These are phyloP conservation scores for Areca catechu DNA, from an alignment of 176 grass and related monocot genomes.

Conservation along the genomic window DNA sequence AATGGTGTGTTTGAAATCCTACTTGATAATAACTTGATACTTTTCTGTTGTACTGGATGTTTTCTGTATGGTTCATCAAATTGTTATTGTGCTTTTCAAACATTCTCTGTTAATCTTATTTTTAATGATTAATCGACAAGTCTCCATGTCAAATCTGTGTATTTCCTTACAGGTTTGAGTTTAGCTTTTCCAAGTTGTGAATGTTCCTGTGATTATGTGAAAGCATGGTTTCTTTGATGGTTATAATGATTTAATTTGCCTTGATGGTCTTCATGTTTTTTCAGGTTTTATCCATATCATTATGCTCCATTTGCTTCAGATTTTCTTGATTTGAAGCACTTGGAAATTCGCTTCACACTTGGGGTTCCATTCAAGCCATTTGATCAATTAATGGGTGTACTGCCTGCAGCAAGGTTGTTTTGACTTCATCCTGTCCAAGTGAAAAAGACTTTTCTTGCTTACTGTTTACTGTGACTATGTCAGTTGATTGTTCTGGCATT, in stretches of 20 bases:
- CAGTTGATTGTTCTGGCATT: neutral
- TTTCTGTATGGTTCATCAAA: too few relatives aligned
- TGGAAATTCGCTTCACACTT: slow-evolving; percentile 29
- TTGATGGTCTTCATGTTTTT: slow-evolving; percentile 3
- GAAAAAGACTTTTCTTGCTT: neutral
- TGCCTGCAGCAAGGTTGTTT: slow-evolving; percentile 35
- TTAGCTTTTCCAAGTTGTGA: too few relatives aligned
- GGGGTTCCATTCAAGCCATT: slow-evolving; percentile 45
- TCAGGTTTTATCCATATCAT: slow-evolving; percentile 46
- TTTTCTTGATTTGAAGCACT: slow-evolving; percentile 26
- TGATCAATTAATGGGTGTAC: slow-evolving; percentile 41
- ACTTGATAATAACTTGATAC: too few relatives aligned
- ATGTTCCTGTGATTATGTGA: too few relatives aligned
- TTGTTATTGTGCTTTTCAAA: too few relatives aligned
- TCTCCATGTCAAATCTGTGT: too few relatives aligned
- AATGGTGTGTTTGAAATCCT: slow-evolving; percentile 9
- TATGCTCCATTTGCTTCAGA: slow-evolving; percentile 51
- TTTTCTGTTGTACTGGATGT: neutral
- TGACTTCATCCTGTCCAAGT: slow-evolving; percentile 1
- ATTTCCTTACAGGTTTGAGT: too few relatives aligned
- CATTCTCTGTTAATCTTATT: too few relatives aligned
- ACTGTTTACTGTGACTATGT: neutral
- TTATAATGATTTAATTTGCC: too few relatives aligned
- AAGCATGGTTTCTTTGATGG: too few relatives aligned
- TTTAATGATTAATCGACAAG: too few relatives aligned